Base-by-base conservation (phyloP, 768 basidiomycete species). In the Thelephora aurantiotincta region DNA sequence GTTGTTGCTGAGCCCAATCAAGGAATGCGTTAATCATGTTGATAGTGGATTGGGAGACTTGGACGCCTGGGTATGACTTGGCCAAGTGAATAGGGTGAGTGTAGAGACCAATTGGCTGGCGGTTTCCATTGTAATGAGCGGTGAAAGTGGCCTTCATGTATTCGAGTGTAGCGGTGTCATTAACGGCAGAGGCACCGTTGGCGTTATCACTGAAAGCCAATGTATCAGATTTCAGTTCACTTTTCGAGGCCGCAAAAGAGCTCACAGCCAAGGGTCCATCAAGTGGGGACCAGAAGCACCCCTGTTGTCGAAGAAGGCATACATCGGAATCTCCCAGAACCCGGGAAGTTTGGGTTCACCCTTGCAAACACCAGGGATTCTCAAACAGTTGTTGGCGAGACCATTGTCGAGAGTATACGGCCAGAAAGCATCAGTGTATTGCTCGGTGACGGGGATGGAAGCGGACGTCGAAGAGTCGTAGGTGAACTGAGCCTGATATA, bases 311-410 rank as follows among this genome's bases (percentile, higher is more conserved):
- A 87, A 86, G 61, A 77, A 73, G 0, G 78, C 78, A 59, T 85
- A 85, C 84, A 88, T 86, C 1, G 86, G 86, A 46, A 86, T 70
- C 62, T 88, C 83, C 86, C 86, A 89, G 57, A 89, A 72, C 4
- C 86, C 85, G 18, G 82, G 80, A 2, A 87, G 64, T 52, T 74
- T 72, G 5, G 81, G 80, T 62, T 80, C 59, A 38, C 86, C 85
- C 55, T 77, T 71, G 63, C 86, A 87, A 2, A 72, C 62, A 22
- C 68, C 72, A 0, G 59, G 55, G 3, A 78, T 70, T 6, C 63
- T 59, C 48, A 84, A 59, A 54, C 86, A 89, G 57, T 87, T 72
- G 58, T 89, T 89, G 18, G 84, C 80, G 65, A 89, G 67, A 16
- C 86, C 86, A 57, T 81, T 58, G 60, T 89, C 86, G 45, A 89